Conservation (phyloP, 352 stramenopile species). For the Pythium apleroticum region DNA sequence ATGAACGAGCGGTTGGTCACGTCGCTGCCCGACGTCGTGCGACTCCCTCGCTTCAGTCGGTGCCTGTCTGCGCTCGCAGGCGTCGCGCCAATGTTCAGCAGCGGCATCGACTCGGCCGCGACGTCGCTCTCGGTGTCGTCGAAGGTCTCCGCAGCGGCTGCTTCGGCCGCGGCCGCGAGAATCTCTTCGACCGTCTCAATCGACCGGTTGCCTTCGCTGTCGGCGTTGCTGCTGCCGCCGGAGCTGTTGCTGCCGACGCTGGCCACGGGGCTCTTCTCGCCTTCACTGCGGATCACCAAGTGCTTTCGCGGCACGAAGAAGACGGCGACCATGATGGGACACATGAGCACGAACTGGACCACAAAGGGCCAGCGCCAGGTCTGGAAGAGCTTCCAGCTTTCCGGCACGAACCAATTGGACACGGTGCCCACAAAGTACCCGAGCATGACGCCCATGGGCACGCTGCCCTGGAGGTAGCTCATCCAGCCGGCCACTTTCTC, state of each 20-base stretch:
- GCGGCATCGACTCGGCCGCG: slow-evolving; percentile 18
- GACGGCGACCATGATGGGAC: slow-evolving; percentile 73
- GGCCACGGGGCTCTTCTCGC: slow-evolving; percentile 41
- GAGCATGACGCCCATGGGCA: slow-evolving; percentile 85
- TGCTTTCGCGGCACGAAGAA: slow-evolving; percentile 84
- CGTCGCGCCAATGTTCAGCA: slow-evolving; percentile 8
- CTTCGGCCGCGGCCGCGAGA: slow-evolving; percentile 19
- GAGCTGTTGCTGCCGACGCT: slow-evolving; percentile 43
- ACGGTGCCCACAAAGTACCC: slow-evolving; percentile 83
- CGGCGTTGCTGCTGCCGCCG: slow-evolving; percentile 40
- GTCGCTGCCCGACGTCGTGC: slow-evolving; percentile 15
- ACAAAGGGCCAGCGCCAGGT: slow-evolving; percentile 85
- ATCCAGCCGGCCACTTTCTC: slow-evolving; percentile 82
- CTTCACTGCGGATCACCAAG: slow-evolving; percentile 65
- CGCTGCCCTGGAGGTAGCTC: slow-evolving; percentile 81
- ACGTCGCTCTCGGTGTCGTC: slow-evolving; percentile 19
- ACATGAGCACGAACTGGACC: slow-evolving; percentile 75
- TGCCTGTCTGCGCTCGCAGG: neutral
- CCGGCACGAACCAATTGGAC: slow-evolving; percentile 76
- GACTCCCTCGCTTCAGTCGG: slow-evolving; percentile 19
- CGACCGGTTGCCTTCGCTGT: slow-evolving; percentile 44
- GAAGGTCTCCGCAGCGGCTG: slow-evolving; percentile 13
- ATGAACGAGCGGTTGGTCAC: slow-evolving; percentile 28
- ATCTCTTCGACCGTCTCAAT: slow-evolving; percentile 37
- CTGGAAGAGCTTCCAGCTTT: slow-evolving; percentile 61